Base-by-base conservation (phyloP, 2,329 filamentous ascomycete genomes). In the Fusarium sp. region DNA sequence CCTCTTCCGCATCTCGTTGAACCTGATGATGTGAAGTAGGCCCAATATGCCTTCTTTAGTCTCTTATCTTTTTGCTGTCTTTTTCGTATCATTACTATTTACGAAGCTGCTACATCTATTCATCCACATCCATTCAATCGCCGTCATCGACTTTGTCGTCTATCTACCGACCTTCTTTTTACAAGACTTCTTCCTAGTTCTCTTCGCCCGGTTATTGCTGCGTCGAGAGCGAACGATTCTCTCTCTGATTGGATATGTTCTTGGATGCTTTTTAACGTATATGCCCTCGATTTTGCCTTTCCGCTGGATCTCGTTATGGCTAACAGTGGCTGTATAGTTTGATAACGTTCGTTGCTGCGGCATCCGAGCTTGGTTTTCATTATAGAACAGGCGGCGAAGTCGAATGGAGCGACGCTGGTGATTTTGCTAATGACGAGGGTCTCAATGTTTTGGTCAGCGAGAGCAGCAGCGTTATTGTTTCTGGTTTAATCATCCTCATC, bases 281-380 rank as follows among this genome's bases (percentile, higher is more conserved):
- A 33, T 70, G 8, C 20, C n/a, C 38, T 56, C 15, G n/a, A 18
- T 39, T 39, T n/a, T 13, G 31, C 36, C 45, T 39, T 45, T 51
- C 17, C 45, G 31, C 20, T 57, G 36, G n/a, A 11, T n/a, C 48
- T 41, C 41, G 31, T 70, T 28, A 35, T 45, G 42, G 33, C 72
- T 75, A 47, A 75, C 65, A 54, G 54, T 38, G 26, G 51, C 54
- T 45, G 55, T 45, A 58, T 51, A 80, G 79, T 55, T 35, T 79
- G 44, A 73, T 79, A 45, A 75, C 76, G 8, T 67, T 79, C n/a
- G 67, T 67, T 55, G 79, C 77, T 35, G 79, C 78, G 28, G 74
- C 79, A 17, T 80, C 79, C 13, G 78, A 81, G 52, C 69, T 80
- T n/a, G 78, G 79, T 18, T 81, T 81, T 62, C 78, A 72, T 54